Conservation (phyloP, 208 protist genomes). For the Leishmania aethiopica region DNA sequence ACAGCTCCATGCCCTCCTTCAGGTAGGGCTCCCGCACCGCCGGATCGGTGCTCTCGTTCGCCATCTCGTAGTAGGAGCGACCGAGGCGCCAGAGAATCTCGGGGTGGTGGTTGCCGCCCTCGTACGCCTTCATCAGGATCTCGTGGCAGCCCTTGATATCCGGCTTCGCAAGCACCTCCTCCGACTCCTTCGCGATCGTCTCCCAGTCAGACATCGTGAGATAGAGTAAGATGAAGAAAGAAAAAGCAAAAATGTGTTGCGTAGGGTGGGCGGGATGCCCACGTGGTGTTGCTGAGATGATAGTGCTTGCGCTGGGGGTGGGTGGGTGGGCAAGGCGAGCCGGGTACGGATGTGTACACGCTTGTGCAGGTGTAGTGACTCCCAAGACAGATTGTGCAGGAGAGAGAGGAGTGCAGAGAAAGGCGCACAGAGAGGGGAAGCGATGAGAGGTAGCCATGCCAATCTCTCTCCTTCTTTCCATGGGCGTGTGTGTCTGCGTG, state of each 20-base stretch:
- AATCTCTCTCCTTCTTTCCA: not conserved
- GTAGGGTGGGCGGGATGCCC: not conserved
- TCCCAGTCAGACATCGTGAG: constrained; percentile 63
- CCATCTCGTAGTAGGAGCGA: constrained; percentile 83
- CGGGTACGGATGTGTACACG: not conserved
- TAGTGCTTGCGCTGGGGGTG: not conserved
- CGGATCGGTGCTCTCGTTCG: constrained; percentile 63
- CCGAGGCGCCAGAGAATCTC: constrained; percentile 85
- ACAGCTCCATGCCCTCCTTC: constrained; percentile 68
- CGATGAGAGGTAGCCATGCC: not conserved
- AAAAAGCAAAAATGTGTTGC: not conserved
- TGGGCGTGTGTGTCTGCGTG: constrained; percentile 7
- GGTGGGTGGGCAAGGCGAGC: not conserved
- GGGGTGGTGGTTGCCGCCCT: constrained; percentile 58
- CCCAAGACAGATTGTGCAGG: not conserved
- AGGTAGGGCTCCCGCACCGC: constrained; percentile 48
- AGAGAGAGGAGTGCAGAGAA: not conserved
- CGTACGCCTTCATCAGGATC: constrained; percentile 64
- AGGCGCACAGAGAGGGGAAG: not conserved
- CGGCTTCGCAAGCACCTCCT: constrained; percentile 48
- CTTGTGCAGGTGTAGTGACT: not conserved
- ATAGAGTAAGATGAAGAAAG: not conserved
- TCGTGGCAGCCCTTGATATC: constrained; percentile 72
- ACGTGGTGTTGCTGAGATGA: not conserved
- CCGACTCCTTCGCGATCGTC: constrained; percentile 59